Evolutionary conservation across 1,284 basidiomycete species (phyloP).

Genomic region (Leccinum variabile): DNA sequence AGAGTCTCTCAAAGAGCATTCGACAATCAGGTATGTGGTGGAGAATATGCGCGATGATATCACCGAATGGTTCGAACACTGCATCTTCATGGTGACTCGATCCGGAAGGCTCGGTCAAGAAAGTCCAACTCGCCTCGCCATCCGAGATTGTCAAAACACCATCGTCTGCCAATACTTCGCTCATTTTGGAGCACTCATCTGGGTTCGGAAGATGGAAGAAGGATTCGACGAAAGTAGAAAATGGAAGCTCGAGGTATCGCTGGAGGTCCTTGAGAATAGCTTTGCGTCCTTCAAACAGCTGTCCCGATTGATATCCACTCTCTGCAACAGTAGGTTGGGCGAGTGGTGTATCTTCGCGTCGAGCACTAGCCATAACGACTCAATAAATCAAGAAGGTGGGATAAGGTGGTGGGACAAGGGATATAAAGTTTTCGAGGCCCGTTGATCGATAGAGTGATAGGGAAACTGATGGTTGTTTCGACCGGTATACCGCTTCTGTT

Average conservation of each 20-base stretch:
- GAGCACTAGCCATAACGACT: neutral
- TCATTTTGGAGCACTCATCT: neutral
- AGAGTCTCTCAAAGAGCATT: neutral
- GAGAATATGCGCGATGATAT: neutral
- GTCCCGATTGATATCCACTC: neutral
- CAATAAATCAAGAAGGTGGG: neutral
- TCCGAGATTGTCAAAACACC: neutral
- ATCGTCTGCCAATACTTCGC: neutral
- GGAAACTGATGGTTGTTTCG: too few relatives aligned
- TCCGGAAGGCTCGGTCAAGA: neutral
- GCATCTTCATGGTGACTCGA: neutral
- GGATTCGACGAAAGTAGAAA: neutral
- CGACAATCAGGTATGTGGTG: neutral
- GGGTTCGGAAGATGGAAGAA: neutral
- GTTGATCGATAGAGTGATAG: too few relatives aligned
- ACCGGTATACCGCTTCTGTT: neutral
- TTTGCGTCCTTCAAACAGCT: neutral
- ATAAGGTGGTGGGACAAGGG: neutral
- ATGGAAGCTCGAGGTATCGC: neutral
- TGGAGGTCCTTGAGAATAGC: neutral
- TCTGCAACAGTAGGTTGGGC: neutral
- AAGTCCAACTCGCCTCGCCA: neutral
- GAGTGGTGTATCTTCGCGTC: neutral
- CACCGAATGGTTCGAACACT: neutral
- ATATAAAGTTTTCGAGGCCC: neutral